Evolutionary conservation across 1,284 basidiomycete species (phyloP).

Genomic region (Cutaneotrichosporon daszewskae): DNA sequence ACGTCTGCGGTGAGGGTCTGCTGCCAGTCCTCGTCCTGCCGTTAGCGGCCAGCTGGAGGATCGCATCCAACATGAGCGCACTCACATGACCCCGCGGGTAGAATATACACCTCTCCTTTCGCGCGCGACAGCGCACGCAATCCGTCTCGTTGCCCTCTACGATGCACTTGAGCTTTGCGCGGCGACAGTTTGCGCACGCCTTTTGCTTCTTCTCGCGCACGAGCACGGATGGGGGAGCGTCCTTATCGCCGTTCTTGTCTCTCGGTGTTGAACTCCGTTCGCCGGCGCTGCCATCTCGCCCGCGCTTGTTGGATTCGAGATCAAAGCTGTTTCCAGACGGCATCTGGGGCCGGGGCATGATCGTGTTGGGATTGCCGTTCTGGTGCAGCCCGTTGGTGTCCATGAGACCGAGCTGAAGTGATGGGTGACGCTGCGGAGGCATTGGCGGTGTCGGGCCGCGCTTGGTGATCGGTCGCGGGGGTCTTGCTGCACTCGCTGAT

Average conservation of each 20-base stretch:
- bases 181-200: slow-evolving; percentile 40
- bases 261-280: not conserved
- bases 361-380: too few species aligned
- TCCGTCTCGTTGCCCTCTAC: slow-evolving; percentile 29
- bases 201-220: slow-evolving; percentile 28
- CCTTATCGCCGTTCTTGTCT: slow-evolving; percentile 1
- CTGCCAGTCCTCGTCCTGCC: slow-evolving; percentile 42
- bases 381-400: too few species aligned
- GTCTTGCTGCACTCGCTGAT: too few species aligned
- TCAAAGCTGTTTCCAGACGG: too few species aligned
- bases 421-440: too few species aligned
- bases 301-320: too few species aligned
- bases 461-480: too few species aligned
- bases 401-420: too few species aligned
- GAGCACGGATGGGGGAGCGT: slow-evolving; percentile 13
- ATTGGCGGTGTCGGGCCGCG: too few species aligned
- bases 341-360: too few species aligned
- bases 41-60: slow-evolving; percentile 1
- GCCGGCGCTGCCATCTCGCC: slow-evolving; percentile 1
- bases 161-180: slow-evolving; percentile 42
- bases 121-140: slow-evolving; percentile 37
- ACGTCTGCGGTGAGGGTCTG: slow-evolving; percentile 33
- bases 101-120: slow-evolving; percentile 39
- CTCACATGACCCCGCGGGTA: slow-evolving; percentile 38
- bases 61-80: not conserved